Evolutionary conservation across 495 filamentous ascomycete genomes (phyloP), one percentile per base, ranked within the genome.

Genomic region (Ramalina peruviana): DNA sequence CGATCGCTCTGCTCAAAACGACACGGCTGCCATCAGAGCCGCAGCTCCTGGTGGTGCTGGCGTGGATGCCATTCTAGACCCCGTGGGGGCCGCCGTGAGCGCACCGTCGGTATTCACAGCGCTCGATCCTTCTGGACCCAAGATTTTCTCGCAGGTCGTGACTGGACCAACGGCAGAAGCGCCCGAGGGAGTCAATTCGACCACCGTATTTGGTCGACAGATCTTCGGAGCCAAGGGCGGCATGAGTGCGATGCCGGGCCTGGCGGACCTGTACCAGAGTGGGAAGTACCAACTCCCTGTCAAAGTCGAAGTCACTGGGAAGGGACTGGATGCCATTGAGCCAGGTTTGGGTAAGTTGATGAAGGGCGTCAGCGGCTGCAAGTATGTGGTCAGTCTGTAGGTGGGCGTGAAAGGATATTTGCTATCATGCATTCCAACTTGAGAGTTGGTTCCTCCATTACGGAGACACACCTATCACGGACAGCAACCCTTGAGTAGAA

Each of bases 51-150:
- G 44, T 39, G 60, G 51, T 25, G 36, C 46, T 3, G 70, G 70
- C 0, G 67, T 70, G 3, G 69, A 72, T 40, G 64, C 61, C 0
- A 67, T 73, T 26, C 21, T 72, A 12, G 70, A 73, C 27, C 59
- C 50, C 3, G 70, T 72, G 4, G 60, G 53, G 6, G 55, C 52
- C 4, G 60, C 55, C 6, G 36, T 50, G 20, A 37, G 33, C 3
- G 46, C 65, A 37, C 54, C 46, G 6, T 16, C 52, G 20, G 43
- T 65, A 16, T 59, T 52, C 16, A 52, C 60, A 19, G 44, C 53
- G 23, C 48, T 64, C 17, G 38, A 58, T 17, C 21, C 46, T 7
- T 54, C 51, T 16, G 66, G 69, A 6, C 60, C 65, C 11, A 63
- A 61, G 58, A 53, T 58, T 30, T 68, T 63, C 57, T 56, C 56